Base-by-base conservation (phyloP, 2,329 filamentous ascomycete genomes). In the Nemania sp. region DNA sequence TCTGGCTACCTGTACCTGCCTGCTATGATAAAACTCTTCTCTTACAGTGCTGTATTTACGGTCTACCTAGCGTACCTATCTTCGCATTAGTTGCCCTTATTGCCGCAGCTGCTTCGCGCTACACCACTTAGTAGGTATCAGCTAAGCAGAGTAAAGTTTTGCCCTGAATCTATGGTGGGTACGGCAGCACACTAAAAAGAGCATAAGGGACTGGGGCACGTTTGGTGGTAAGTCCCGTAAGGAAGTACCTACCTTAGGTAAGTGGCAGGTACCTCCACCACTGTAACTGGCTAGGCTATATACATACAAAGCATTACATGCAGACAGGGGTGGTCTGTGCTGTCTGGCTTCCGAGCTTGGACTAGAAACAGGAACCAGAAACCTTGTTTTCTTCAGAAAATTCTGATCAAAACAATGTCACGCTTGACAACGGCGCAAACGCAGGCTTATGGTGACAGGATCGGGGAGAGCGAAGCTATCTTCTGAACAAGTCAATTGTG, bases 371-470 rank as follows among this genome's bases (percentile, higher is more conserved):
- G 42, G 25, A 59, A 45, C 35, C 7, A 21, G 51, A 56, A 62
- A 57, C 59, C 55, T 60, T 62, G 59, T 57, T 60, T 60, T 62
- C 43, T 52, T 63, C 49, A 42, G 62, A 64, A 63, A 62, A 60
- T 59, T 63, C 55, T 61, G 56, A 65, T 54, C 59, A 66, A 65
- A 66, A 63, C 62, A 65, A 57, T 59, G 45, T 58, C 56, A 62
- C 57, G 47, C 50, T 49, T 18, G 37, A 48, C 25, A 29, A 53
- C n/a, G n/a, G n/a, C n/a, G n/a, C n/a, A n/a, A n/a, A n/a, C 52
- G 37, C 21, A 42, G 32, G 49, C 39, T 20, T 32, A 53, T 29
- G 17, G 34, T 21, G 43, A 37, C 18, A 35, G 29, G 32, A 18
- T 53, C 54, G 54, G 47, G 1, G 32, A 59, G n/a, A 37, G 35